A percentile compares a stretch with the other conserved stretches of the same genome.
Evolutionary conservation across 768 basidiomycete species (phyloP).

Genomic region (Tephrocybe sp.): DNA sequence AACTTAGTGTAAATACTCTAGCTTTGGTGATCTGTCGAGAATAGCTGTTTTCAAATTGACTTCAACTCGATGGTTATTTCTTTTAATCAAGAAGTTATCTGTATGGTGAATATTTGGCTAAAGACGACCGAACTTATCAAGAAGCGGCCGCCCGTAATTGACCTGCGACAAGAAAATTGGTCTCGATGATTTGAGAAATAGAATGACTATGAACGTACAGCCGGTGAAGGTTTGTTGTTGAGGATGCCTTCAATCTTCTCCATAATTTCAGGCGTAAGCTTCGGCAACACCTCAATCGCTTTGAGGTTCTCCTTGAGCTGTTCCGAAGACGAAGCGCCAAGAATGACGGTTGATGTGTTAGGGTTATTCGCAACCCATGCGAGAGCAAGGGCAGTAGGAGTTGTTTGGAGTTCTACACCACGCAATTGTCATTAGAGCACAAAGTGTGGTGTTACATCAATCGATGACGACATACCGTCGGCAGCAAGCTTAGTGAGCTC

Average conservation of each 20-base stretch:
- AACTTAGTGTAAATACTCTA: no score
- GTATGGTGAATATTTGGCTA: not conserved
- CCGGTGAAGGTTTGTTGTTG: slow-evolving; percentile 38
- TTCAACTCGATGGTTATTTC: no score
- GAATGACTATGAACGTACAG: slow-evolving; percentile 21
- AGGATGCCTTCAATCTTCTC: slow-evolving; percentile 61
- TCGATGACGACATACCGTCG: slow-evolving; percentile 29
- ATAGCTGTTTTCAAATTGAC: no score
- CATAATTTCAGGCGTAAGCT: slow-evolving; percentile 57
- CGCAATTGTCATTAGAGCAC: not conserved
- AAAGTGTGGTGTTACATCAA: not conserved
- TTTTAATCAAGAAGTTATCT: not conserved
- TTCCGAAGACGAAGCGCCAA: slow-evolving; percentile 61
- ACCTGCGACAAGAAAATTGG: not conserved
- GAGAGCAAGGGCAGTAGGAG: slow-evolving; percentile 63
- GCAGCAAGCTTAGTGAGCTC: slow-evolving; percentile 66
- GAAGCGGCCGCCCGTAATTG: slow-evolving; percentile 3
- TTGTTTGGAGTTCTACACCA: slow-evolving; percentile 35
- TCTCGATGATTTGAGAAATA: not conserved
- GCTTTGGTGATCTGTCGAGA: no score
- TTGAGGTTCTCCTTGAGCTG: slow-evolving; percentile 40
- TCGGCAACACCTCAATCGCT: slow-evolving; percentile 56
- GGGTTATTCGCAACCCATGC: slow-evolving; percentile 76
- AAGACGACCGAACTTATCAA: slow-evolving; percentile 5
- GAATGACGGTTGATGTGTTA: slow-evolving; percentile 67